Percentiles rank a stretch among this genome's conserved stretches.
Conservation (phyloP, 2,329 filamentous ascomycete species). For the Trichoderma semiorbis region DNA sequence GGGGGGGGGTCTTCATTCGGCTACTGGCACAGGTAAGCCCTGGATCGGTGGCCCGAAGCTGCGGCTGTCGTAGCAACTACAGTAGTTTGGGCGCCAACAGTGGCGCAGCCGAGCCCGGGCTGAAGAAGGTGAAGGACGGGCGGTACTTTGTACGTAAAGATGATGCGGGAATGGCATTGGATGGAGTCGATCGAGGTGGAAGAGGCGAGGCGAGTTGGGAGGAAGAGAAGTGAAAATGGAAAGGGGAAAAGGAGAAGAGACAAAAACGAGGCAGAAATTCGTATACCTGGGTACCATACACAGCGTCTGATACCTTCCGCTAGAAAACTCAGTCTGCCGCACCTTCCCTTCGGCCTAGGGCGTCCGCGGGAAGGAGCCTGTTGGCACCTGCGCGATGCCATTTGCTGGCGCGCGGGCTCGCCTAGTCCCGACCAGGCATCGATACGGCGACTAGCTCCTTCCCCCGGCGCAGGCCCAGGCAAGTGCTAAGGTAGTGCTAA, state of each 20-base stretch:
- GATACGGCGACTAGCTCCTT: neutral
- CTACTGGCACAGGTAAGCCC: neutral
- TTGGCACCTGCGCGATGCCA: neutral
- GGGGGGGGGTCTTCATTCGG: conserved; percentile 2
- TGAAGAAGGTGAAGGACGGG: neutral
- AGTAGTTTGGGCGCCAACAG: conserved; percentile 8
- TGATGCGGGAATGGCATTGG: neutral
- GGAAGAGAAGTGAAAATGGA: neutral
- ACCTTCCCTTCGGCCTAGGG: neutral
- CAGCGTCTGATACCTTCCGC: neutral
- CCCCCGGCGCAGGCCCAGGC: neutral
- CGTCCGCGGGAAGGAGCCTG: neutral
- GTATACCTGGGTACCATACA: neutral
- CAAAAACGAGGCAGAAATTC: neutral
- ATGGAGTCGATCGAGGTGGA: neutral
- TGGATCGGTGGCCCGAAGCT: neutral
- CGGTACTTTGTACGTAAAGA: neutral
- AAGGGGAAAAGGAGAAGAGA: neutral
- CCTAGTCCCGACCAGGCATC: neutral
- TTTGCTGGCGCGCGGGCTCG: neutral
- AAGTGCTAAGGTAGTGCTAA: neutral
- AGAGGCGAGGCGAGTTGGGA: neutral
- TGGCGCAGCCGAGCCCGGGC: conserved; percentile 2
- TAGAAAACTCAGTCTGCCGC: neutral
- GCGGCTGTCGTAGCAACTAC: neutral